Conservation (phyloP, 2,329 filamentous ascomycete genomes). For the Ophiostoma himal-ulmi region DNA sequence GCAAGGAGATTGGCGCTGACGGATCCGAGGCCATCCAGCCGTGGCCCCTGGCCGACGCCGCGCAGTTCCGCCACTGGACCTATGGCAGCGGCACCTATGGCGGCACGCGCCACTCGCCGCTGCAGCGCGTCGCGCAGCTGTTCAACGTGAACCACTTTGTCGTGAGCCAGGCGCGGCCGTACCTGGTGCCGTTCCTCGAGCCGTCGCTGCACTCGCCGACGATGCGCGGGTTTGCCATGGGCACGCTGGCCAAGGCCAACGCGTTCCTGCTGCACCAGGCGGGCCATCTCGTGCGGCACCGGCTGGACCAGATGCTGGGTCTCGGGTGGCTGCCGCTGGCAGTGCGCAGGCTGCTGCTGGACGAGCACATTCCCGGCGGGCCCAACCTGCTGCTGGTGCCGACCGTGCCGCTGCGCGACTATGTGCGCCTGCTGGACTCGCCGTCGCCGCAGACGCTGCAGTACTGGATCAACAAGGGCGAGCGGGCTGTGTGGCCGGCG, state of each 20-base stretch:
- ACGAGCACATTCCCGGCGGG: constrained; percentile 69
- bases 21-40: constrained; percentile 57
- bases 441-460: constrained; percentile 69
- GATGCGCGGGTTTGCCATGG: constrained; percentile 39
- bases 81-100: constrained; percentile 50
- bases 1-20: constrained; percentile 62
- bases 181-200: constrained; percentile 77
- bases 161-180: constrained; percentile 84
- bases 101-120: constrained; percentile 57
- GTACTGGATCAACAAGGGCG: constrained; percentile 80
- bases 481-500: constrained; percentile 86
- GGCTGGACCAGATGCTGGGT: constrained; percentile 71
- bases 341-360: constrained; percentile 70
- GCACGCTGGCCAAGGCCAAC: constrained; percentile 52
- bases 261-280: constrained; percentile 19
- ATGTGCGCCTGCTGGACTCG: constrained; percentile 72
- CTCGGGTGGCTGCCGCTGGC: constrained; percentile 64
- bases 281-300: constrained; percentile 54
- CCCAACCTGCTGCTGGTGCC: constrained; percentile 67
- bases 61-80: constrained; percentile 62
- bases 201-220: constrained; percentile 74
- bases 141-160: constrained; percentile 97
- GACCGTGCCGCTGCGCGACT: constrained; percentile 66
- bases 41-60: constrained; percentile 61
- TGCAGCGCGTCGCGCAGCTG: constrained; percentile 69